Evolutionary conservation across 176 grass and related monocot species (phyloP), one percentile per base, ranked within the genome.

Genomic region (Aegilops bicornis): DNA sequence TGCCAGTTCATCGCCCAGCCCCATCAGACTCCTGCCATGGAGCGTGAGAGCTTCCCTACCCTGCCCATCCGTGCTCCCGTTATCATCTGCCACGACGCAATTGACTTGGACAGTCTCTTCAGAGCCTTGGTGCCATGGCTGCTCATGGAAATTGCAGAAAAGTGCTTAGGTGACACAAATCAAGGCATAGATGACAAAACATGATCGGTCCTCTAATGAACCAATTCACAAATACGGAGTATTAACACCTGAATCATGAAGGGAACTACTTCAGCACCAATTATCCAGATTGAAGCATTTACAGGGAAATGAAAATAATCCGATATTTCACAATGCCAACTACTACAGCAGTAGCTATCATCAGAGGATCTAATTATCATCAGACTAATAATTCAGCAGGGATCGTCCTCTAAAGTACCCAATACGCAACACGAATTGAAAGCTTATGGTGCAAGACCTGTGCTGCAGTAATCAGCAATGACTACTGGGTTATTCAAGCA

Each of bases 21-120:
- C 76, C 64, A 47, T 42, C 67, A 89, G 87, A 74, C 56, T 89
- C 32, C 87, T 84, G n/a, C 87, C 87, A 42, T 24, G 0, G 67
- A 89, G 73, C 19, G 23, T 13, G 14, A 65, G n/a, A 8, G 3
- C 13, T 54, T 0, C 63, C 67, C 17, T 11, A 3, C 9, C 31
- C 35, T 3, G 40, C 8, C 6, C 76, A 80, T 84, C 42, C 40
- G 22, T 52, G 66, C 31, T 79, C 20, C 82, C 87, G 39, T 79
- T 65, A 23, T 74, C n/a, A 89, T 79, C 76, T 15, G 82, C 82
- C 76, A 52, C 16, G 31, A 10, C 16, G 39, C 8, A 73, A 32
- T 22, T 52, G 67, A 89, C 36, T 9, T 77, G 23, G 58, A 78
- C 17, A 17, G 23, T 45, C 87, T 85, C 77, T 19, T 9, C 10